phyloP scores from a whole-genome alignment of 371 early-diverging fungal species.

The Funneliformis caledonium region DNA sequence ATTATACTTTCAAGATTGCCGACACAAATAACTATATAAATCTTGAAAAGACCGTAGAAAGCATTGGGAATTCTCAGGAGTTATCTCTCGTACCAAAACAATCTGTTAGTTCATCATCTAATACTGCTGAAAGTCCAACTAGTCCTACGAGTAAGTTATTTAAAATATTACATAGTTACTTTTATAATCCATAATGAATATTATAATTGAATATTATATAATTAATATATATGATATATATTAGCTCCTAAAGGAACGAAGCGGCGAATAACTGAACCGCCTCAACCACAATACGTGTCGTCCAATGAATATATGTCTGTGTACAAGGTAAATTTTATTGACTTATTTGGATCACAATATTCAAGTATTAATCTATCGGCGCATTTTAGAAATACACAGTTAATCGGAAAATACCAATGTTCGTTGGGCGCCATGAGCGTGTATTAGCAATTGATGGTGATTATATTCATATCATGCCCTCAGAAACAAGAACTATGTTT shows the following conservation, averaged over 20 bases:
- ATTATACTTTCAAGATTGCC: constrained; percentile 82
- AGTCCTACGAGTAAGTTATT: constrained; percentile 19
- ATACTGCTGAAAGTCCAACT: constrained; percentile 42
- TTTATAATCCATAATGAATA: not conserved
- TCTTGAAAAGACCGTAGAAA: constrained; percentile 76
- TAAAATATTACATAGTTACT: not conserved
- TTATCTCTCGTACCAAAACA: constrained; percentile 76
- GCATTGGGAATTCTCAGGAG: constrained; percentile 66
- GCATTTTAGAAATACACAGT: constrained; percentile 62
- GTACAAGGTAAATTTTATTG: constrained; percentile 21
- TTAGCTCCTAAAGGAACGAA: constrained; percentile 2
- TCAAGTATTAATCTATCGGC: not conserved
- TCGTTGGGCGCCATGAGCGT: constrained; percentile 83
- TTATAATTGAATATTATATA: not conserved
- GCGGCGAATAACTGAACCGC: constrained; percentile 27
- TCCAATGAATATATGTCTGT: constrained; percentile 40
- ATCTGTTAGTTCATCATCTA: constrained; percentile 57
- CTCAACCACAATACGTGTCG: constrained; percentile 33
- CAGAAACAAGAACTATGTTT: constrained; percentile 81
- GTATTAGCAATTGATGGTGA: constrained; percentile 94
- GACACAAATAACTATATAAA: constrained; percentile 77
- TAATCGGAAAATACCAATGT: constrained; percentile 78
- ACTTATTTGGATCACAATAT: not conserved
- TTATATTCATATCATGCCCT: constrained; percentile 87
- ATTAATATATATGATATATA: not conserved